Percentiles rank a stretch among this genome's conserved stretches.
Conservation (phyloP, 2,329 filamentous ascomycete species). For the Fusarium chlamydosporum region DNA sequence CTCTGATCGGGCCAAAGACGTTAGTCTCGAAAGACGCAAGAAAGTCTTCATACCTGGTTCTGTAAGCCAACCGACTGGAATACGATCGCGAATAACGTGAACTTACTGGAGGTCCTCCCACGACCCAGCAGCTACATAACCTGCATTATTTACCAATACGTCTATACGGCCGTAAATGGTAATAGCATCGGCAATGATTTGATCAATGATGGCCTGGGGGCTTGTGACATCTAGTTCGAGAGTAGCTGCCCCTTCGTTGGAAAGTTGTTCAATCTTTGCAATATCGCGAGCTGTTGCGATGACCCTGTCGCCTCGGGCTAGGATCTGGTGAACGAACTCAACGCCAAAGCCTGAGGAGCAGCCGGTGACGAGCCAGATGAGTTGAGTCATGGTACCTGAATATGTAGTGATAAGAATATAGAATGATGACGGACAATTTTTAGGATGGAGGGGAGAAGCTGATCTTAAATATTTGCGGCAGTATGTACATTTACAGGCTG, state of each 20-base stretch:
- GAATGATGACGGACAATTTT: no score
- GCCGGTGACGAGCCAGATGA: constrained; percentile 55
- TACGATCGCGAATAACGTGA: rapidly evolving
- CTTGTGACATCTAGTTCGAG: constrained; percentile 54
- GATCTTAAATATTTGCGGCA: no score
- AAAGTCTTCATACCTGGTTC: constrained; percentile 13
- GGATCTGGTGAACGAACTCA: constrained; percentile 41
- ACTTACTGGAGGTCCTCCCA: constrained; percentile 53
- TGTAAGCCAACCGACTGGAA: not conserved
- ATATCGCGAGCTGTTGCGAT: constrained; percentile 51
- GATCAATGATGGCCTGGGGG: constrained; percentile 29
- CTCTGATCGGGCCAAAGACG: constrained; percentile 20
- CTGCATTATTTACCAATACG: constrained; percentile 56
- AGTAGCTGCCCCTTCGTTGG: not conserved
- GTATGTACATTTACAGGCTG: no score
- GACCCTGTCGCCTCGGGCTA: constrained; percentile 51
- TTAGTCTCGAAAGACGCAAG: constrained; percentile 26
- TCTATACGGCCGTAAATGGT: constrained; percentile 53
- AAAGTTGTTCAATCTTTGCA: constrained; percentile 36
- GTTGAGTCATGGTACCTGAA: constrained; percentile 50
- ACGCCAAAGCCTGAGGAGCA: constrained; percentile 54
- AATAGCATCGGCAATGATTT: constrained; percentile 49
- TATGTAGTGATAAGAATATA: no score
- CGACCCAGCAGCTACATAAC: constrained; percentile 47
- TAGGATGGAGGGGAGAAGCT: no score